Conservation (phyloP, 202 grass and related monocot species). For the Zizania palustris region DNA sequence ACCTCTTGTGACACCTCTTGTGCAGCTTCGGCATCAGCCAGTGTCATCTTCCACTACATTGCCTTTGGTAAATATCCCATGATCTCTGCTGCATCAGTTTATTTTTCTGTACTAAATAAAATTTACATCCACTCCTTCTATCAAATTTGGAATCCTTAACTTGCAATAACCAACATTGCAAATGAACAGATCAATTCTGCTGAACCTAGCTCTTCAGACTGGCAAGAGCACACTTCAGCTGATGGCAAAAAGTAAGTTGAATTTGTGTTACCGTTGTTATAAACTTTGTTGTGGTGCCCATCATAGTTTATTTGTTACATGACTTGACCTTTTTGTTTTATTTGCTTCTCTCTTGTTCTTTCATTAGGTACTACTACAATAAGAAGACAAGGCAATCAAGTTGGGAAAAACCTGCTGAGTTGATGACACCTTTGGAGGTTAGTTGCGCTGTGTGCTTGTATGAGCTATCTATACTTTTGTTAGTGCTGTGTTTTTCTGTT, state of each 20-base stretch:
- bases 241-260: slow-evolving; percentile 85
- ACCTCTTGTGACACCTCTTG: slow-evolving; percentile 49
- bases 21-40: slow-evolving; percentile 56
- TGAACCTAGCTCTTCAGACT: slow-evolving; percentile 72
- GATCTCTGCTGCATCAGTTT: slow-evolving; percentile 15
- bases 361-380: slow-evolving; percentile 93
- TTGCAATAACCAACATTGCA: slow-evolving; percentile 53
- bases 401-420: slow-evolving; percentile 95
- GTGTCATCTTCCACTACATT: slow-evolving; percentile 45
- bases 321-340: slow-evolving; percentile 31
- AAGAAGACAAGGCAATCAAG: slow-evolving; percentile 96
- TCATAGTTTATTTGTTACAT: slow-evolving; percentile 3
- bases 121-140: slow-evolving; percentile 15
- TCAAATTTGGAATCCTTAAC: slow-evolving; percentile 37
- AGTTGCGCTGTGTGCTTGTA: slow-evolving; percentile 40
- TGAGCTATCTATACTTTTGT: slow-evolving; percentile 15
- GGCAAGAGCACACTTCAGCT: slow-evolving; percentile 77
- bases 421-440: slow-evolving; percentile 98
- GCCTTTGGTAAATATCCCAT: slow-evolving; percentile 49
- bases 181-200: slow-evolving; percentile 62
- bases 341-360: slow-evolving; percentile 19
- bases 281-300: slow-evolving; percentile 11
- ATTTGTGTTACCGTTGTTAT: slow-evolving; percentile 30
- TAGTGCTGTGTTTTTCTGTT: background rate
- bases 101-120: slow-evolving; percentile 32